These are phyloP conservation scores for Circinella umbellata DNA, from an alignment of 371 early-diverging fungal species.

Conservation along the genomic window DNA sequence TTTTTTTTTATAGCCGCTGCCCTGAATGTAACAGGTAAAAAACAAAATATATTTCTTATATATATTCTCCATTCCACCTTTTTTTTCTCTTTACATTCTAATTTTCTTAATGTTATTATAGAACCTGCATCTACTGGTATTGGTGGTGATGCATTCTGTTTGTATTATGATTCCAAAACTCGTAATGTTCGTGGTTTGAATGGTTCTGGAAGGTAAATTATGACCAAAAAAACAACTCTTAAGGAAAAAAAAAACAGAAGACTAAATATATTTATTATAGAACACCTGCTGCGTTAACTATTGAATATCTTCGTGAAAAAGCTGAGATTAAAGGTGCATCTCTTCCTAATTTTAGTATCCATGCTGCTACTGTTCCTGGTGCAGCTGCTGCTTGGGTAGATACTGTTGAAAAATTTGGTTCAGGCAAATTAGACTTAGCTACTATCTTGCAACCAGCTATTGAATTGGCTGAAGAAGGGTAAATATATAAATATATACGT, in stretches of 20 bases:
- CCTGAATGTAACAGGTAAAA: conserved; percentile 63
- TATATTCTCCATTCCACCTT: neutral
- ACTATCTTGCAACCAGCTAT: conserved; percentile 77
- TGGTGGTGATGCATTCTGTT: conserved; percentile 92
- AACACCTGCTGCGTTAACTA: conserved; percentile 66
- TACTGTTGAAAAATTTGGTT: conserved; percentile 75
- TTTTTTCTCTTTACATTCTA: neutral
- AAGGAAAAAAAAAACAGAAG: neutral
- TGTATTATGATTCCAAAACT: conserved; percentile 74
- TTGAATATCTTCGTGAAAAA: conserved; percentile 42
- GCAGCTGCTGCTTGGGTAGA: conserved; percentile 83
- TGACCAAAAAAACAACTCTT: neutral
- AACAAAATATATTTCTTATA: neutral
- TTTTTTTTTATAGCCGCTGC: conserved; percentile 55
- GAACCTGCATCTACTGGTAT: conserved; percentile 91
- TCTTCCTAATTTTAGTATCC: conserved; percentile 55
- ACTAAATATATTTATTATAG: conserved; percentile 21
- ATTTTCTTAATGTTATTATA: conserved; percentile 10
- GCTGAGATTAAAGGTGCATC: conserved; percentile 32
- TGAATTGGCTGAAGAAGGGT: conserved; percentile 75
- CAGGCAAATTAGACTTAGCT: conserved; percentile 59
- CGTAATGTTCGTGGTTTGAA: conserved; percentile 68
- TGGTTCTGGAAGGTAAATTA: conserved; percentile 71
- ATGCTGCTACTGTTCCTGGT: conserved; percentile 85
- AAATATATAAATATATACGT: conserved; percentile 17